phyloP scores from a whole-genome alignment of 1,139 yeast species.

The Geotrichum carabidarum region DNA sequence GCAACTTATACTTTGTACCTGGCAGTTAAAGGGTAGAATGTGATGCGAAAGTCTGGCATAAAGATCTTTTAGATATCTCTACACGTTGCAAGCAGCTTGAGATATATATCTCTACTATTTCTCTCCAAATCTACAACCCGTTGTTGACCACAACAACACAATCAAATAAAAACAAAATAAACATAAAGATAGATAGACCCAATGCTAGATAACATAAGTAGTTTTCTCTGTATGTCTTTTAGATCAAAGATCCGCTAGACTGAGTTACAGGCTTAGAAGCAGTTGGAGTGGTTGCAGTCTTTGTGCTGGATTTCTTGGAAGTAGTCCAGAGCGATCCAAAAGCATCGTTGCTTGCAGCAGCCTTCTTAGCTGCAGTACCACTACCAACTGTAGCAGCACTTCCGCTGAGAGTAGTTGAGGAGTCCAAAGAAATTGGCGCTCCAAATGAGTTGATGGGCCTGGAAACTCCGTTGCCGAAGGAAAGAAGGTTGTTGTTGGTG shows the following conservation, averaged over 20 bases:
- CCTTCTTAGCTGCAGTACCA: conserved; percentile 35
- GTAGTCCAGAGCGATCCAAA: conserved; percentile 66
- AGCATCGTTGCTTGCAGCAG: conserved; percentile 54
- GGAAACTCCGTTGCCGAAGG: conserved; percentile 5
- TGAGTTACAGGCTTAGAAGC: not conserved
- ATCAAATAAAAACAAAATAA: not conserved
- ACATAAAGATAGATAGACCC: not conserved
- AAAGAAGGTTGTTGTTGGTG: conserved; percentile 7
- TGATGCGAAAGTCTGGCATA: too few relatives aligned
- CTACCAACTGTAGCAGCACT: conserved; percentile 40
- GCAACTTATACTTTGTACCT: too few relatives aligned
- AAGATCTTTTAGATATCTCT: too few relatives aligned
- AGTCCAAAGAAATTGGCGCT: conserved; percentile 26
- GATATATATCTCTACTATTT: too few relatives aligned
- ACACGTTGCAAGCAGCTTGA: too few relatives aligned
- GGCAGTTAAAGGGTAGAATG: too few relatives aligned
- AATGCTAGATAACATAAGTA: too few relatives aligned
- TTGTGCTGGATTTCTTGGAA: conserved; percentile 31
- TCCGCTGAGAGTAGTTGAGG: conserved; percentile 24
- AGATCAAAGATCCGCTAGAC: not conserved
- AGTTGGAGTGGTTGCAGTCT: not conserved
- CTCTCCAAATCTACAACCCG: too few relatives aligned
- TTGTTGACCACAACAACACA: not conserved
- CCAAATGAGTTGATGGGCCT: conserved; percentile 20
- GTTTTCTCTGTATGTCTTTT: too few relatives aligned